A percentile compares a stretch with the other conserved stretches of the same genome.
Conservation (phyloP, 2,329 filamentous ascomycete genomes). For the Tolypocladium inflatum region DNA sequence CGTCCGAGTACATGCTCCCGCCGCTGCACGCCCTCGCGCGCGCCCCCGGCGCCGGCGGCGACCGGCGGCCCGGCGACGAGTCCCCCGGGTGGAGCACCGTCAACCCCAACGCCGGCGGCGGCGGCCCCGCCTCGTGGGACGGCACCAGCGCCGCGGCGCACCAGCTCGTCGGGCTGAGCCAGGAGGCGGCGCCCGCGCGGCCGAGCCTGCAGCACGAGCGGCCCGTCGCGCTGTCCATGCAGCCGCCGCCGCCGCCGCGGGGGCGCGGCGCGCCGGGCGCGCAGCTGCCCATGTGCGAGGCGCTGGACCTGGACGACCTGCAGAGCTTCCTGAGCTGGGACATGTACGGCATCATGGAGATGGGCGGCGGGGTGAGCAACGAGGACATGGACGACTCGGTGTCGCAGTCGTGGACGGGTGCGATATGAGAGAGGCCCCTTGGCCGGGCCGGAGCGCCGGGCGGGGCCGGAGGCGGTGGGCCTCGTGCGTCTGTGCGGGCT, state of each 20-base stretch:
- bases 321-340: conserved; percentile 30
- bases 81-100: conserved; percentile 11
- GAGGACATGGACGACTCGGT: conserved; percentile 23
- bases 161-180: conserved; percentile 14
- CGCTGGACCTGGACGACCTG: conserved; percentile 26
- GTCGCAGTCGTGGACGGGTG: conserved; percentile 19
- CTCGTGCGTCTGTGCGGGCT: neutral
- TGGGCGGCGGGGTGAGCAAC: conserved; percentile 25
- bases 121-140: conserved; percentile 13
- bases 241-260: conserved; percentile 5
- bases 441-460: neutral
- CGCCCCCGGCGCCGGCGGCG: conserved; percentile 5
- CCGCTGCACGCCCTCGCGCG: conserved; percentile 13
- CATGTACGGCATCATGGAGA: conserved; percentile 30
- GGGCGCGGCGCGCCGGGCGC: conserved; percentile 4
- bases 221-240: conserved; percentile 17
- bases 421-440: conserved; percentile 8
- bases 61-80: conserved; percentile 2
- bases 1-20: conserved; percentile 10
- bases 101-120: conserved; percentile 9
- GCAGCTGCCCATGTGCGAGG: conserved; percentile 21
- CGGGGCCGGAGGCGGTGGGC: neutral
- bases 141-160: conserved; percentile 15
- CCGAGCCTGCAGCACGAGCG: conserved; percentile 28
- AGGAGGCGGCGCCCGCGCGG: conserved; percentile 13